Percentiles rank a stretch among this genome's conserved stretches.
phyloP scores from a whole-genome alignment of 2,329 filamentous ascomycete genomes.

The Diaporthe caulivora region DNA sequence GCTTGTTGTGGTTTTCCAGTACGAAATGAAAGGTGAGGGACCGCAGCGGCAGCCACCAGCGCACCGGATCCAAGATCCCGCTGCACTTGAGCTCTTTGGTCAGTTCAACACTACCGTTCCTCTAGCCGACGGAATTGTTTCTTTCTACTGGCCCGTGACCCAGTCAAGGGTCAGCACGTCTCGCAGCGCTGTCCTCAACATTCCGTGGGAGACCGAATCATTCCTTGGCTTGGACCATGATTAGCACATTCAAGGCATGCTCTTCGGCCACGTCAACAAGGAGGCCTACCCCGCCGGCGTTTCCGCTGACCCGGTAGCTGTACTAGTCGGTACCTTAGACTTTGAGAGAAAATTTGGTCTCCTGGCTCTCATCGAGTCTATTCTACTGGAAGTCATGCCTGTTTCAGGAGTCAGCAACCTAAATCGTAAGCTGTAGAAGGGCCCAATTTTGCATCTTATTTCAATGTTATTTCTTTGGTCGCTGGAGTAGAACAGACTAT shows the following conservation, averaged over 20 bases:
- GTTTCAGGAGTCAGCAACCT: too few species aligned
- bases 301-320: neutral
- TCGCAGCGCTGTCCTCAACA: neutral
- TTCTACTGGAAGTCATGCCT: neutral
- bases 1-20: neutral
- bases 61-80: neutral
- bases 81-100: neutral
- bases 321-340: neutral
- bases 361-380: neutral
- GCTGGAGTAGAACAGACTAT: too few species aligned
- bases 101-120: neutral
- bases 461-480: too few species aligned
- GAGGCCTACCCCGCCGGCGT: neutral
- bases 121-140: neutral
- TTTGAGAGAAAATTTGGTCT: neutral
- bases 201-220: neutral
- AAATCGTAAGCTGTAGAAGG: too few species aligned
- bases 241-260: constrained; percentile 6
- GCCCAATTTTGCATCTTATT: too few species aligned
- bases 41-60: neutral
- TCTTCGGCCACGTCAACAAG: neutral
- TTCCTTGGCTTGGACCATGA: neutral
- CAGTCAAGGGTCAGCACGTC: neutral
- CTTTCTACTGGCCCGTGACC: constrained; percentile 4
- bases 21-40: neutral